Evolutionary conservation across 371 early-diverging fungal species (phyloP), one percentile per base, ranked within the genome.

Genomic region (Lichtheimia hyalospora): DNA sequence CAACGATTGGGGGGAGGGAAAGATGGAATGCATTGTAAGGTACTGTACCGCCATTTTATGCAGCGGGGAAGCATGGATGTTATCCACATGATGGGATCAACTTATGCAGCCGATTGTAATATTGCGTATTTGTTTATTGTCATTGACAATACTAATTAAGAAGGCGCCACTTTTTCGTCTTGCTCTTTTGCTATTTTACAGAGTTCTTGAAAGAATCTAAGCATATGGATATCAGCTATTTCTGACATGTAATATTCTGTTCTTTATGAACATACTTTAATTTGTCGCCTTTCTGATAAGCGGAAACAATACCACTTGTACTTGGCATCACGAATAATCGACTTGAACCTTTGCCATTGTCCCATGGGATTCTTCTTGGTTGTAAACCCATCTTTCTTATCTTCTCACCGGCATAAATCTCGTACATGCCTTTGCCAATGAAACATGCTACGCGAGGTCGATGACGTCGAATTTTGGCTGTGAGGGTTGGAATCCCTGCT

Each of bases 321-420:
- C 89, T 88, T 10, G 90, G 90, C 84, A 89, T 88, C 43, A 85
- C 90, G 69, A 85, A 89, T 23, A 89, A 43, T 2, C 77, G 69
- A 14, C 84, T 81, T 4, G 71, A 61, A 2, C 74, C 75, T n/a
- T 62, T 44, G 2, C 60, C 49, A 44, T 63, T 42, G 5, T 40
- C 48, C 76, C 78, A 73, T 12, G 62, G 57, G 16, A 81, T 61
- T 10, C 52, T 48, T 2, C 54, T 55, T 0, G 27, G 15, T 52
- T 77, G 78, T 20, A 81, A 44, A 0, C 86, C 86, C 59, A 79
- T 54, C 5, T 41, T 23, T 34, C 44, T 57, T 24, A 72, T 69
- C 53, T 75, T 77, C 46, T 69, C 54, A 5, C 66, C 75, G 1
- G 78, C 57, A 64, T 83, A 89, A 39, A 84, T 82, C 25, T 86